phyloP scores from a whole-genome alignment of 208 protist species.

The Wallacemonas sp. region DNA sequence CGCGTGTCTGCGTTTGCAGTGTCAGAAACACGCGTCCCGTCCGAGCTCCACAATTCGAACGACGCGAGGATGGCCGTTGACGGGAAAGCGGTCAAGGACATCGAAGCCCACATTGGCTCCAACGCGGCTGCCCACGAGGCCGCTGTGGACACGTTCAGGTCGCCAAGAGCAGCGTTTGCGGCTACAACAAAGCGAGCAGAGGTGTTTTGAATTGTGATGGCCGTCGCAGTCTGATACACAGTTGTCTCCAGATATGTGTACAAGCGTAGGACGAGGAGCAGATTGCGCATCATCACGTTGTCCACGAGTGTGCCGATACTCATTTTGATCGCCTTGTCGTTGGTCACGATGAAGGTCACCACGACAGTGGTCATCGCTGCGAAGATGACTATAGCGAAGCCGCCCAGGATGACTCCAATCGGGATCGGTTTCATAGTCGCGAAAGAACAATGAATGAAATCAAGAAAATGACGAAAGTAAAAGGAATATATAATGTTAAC shows the following conservation, averaged over 20 bases:
- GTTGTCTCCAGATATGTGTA: conserved; percentile 1
- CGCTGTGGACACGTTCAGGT: not conserved
- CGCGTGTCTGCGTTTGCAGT: not conserved
- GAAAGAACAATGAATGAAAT: conserved; percentile 16
- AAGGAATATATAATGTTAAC: conserved; percentile 9
- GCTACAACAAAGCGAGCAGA: not conserved
- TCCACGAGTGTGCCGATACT: conserved; percentile 18
- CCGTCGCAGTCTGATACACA: conserved; percentile 3
- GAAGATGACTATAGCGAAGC: conserved; percentile 30
- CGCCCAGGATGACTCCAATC: conserved; percentile 17
- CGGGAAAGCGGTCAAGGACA: conserved; percentile 5
- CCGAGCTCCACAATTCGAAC: conserved; percentile 30
- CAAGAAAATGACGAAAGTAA: not conserved
- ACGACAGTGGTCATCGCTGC: conserved; percentile 20
- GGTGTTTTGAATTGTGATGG: conserved; percentile 7
- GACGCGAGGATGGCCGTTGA: not conserved
- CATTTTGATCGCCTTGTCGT: conserved; percentile 13
- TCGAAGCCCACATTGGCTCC: conserved; percentile 2
- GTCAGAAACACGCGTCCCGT: too few species aligned
- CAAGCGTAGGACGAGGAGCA: not conserved
- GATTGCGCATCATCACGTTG: conserved; percentile 22
- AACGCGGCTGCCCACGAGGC: not conserved
- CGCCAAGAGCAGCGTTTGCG: not conserved
- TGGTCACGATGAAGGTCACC: conserved; percentile 23
- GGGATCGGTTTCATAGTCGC: not conserved